phyloP scores from a whole-genome alignment of 257 asterid genomes.

The Agastache rugosa region DNA sequence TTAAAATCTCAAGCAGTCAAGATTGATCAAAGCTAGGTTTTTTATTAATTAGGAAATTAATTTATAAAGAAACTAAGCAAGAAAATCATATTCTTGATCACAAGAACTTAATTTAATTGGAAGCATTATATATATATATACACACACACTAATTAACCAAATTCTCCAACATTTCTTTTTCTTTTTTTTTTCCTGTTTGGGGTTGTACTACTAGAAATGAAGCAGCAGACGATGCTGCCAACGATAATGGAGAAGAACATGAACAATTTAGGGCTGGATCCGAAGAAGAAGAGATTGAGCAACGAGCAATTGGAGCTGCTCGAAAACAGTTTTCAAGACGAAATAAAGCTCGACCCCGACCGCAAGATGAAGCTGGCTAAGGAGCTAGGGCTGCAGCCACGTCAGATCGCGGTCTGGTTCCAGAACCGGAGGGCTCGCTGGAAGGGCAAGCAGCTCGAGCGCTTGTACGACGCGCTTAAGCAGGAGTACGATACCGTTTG shows the following conservation, averaged over 20 bases:
- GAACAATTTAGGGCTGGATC: slow-evolving; percentile 37
- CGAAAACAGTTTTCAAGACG: slow-evolving; percentile 77
- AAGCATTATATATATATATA: too few species aligned
- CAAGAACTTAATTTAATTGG: neutral
- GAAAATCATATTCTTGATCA: neutral
- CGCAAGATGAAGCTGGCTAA: slow-evolving; percentile 76
- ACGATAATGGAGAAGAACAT: slow-evolving; percentile 38
- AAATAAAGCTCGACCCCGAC: slow-evolving; percentile 83
- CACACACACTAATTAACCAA: neutral
- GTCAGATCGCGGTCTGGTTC: slow-evolving; percentile 91
- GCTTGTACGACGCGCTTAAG: slow-evolving; percentile 65
- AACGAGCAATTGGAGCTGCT: slow-evolving; percentile 70
- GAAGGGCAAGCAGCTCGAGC: slow-evolving; percentile 84
- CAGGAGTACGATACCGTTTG: slow-evolving; percentile 70
- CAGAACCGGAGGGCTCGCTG: slow-evolving; percentile 88
- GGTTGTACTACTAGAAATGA: slow-evolving; percentile 52
- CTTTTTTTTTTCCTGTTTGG: neutral
- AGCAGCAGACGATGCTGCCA: slow-evolving; percentile 41
- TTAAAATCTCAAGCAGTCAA: neutral
- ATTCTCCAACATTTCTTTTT: too few species aligned
- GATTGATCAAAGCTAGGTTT: neutral
- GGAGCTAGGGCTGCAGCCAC: slow-evolving; percentile 78
- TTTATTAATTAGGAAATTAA: too few species aligned
- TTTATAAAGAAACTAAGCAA: neutral
- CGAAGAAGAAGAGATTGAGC: slow-evolving; percentile 72